Percentiles rank a stretch among this genome's conserved stretches.
Conservation (phyloP, 169 alveolate species). For the Besnoitia besnoiti region DNA sequence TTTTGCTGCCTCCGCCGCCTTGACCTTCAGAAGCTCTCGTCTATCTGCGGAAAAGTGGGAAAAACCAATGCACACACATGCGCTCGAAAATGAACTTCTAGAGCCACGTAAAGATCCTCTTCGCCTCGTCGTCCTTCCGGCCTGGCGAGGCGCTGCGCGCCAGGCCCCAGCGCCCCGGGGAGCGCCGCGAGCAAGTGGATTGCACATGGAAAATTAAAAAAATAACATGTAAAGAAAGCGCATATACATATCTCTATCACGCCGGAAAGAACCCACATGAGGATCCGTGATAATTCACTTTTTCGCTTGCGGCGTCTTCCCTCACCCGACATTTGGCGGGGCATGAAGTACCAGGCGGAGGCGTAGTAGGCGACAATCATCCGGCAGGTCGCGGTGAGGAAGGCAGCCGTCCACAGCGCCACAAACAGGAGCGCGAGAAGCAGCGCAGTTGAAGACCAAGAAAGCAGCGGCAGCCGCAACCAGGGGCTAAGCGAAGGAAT, state of each 20-base stretch:
- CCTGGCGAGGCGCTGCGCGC: too few relatives aligned
- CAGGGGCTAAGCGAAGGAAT: constrained; percentile 14
- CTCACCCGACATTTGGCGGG: constrained; percentile 13
- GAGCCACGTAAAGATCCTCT: background rate
- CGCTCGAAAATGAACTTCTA: background rate
- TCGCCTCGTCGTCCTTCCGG: too few relatives aligned
- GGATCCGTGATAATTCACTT: background rate
- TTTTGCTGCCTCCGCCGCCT: constrained; percentile 41
- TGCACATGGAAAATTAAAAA: too few relatives aligned
- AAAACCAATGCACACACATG: background rate
- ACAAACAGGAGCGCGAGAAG: background rate
- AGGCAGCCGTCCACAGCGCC: constrained; percentile 43
- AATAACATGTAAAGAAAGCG: too few relatives aligned
- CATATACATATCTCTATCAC: background rate
- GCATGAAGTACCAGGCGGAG: constrained; percentile 46
- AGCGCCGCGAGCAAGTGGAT: too few relatives aligned
- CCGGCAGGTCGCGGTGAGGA: constrained; percentile 21
- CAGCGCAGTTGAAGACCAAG: background rate
- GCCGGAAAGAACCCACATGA: background rate
- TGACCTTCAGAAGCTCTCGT: background rate
- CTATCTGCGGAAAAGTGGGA: background rate
- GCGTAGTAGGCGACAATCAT: constrained; percentile 24
- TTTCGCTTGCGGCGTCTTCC: background rate
- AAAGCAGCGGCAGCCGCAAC: background rate
- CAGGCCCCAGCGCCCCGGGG: too few relatives aligned